Percentiles rank a stretch among this genome's conserved stretches.
Evolutionary conservation across 768 basidiomycete species (phyloP).

Genomic region (Mycena filopes): DNA sequence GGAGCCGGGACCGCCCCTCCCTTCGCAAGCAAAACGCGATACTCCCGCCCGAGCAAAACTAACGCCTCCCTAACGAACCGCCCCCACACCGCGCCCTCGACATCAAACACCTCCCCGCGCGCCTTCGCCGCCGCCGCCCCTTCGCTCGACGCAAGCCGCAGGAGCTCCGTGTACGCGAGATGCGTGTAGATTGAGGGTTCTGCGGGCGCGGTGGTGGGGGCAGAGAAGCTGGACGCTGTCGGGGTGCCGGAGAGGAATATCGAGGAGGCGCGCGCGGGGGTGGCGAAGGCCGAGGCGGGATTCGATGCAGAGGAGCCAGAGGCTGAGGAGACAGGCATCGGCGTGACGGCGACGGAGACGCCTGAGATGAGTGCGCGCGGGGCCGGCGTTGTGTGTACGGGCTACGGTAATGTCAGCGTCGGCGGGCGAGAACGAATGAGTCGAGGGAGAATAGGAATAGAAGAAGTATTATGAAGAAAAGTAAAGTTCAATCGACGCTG

Average conservation of each 20-base stretch:
- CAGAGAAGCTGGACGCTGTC: conserved; percentile 41
- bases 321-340: conserved; percentile 31
- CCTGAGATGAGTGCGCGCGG: conserved; percentile 67
- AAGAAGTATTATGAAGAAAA: too few relatives aligned
- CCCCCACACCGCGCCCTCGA: conserved; percentile 63
- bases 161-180: conserved; percentile 75
- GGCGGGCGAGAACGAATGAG: too few relatives aligned
- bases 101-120: conserved; percentile 24
- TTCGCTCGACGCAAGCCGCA: conserved; percentile 55
- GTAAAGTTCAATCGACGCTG: too few relatives aligned
- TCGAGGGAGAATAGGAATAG: too few relatives aligned
- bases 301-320: conserved; percentile 31
- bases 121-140: conserved; percentile 44
- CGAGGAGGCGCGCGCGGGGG: conserved; percentile 50
- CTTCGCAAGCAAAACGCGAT: conserved; percentile 66
- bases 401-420: conserved; percentile 46
- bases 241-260: neutral
- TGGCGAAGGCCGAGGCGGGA: conserved; percentile 12
- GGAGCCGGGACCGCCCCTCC: conserved; percentile 58
- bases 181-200: conserved; percentile 66
- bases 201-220: conserved; percentile 64
- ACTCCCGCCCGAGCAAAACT: conserved; percentile 72
- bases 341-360: conserved; percentile 59
- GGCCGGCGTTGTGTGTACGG: conserved; percentile 42
- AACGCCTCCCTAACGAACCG: conserved; percentile 68